Conservation (phyloP, 192 early-diverging fungal genomes). For the Coemansia sp. region DNA sequence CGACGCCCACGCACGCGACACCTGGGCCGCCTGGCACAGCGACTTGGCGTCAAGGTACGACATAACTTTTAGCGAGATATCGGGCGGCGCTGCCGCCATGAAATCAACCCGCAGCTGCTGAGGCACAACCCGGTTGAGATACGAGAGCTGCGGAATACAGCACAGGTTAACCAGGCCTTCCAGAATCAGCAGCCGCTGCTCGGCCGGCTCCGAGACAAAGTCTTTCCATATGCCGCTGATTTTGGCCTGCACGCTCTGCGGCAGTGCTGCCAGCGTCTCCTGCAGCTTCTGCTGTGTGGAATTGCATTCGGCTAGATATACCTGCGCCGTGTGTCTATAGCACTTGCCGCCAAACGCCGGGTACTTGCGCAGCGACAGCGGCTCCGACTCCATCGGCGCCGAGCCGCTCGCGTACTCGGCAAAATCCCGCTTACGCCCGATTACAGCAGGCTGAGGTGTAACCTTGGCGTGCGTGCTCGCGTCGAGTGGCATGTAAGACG, state of each 20-base stretch:
- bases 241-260: constrained; percentile 55
- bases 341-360: constrained; percentile 51
- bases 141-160: constrained; percentile 86
- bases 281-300: constrained; percentile 44
- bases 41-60: constrained; percentile 90
- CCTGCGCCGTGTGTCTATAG: constrained; percentile 52
- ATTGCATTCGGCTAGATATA: constrained; percentile 44
- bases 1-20: constrained; percentile 74
- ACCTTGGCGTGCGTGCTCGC: neutral
- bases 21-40: constrained; percentile 89
- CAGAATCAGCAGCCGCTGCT: constrained; percentile 66
- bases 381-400: constrained; percentile 13
- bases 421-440: constrained; percentile 39
- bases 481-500: neutral
- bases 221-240: constrained; percentile 70
- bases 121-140: constrained; percentile 67
- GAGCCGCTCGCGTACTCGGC: constrained; percentile 17
- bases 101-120: constrained; percentile 82
- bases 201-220: constrained; percentile 66
- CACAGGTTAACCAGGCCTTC: constrained; percentile 76
- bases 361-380: constrained; percentile 34
- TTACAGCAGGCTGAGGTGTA: neutral
- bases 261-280: constrained; percentile 60
- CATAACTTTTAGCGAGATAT: constrained; percentile 82
- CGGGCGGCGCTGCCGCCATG: constrained; percentile 68